Evolutionary conservation across 805 yeast genomes (phyloP), one percentile per base, ranked within the genome.

Genomic region (Sugiyamaella marilandica): DNA sequence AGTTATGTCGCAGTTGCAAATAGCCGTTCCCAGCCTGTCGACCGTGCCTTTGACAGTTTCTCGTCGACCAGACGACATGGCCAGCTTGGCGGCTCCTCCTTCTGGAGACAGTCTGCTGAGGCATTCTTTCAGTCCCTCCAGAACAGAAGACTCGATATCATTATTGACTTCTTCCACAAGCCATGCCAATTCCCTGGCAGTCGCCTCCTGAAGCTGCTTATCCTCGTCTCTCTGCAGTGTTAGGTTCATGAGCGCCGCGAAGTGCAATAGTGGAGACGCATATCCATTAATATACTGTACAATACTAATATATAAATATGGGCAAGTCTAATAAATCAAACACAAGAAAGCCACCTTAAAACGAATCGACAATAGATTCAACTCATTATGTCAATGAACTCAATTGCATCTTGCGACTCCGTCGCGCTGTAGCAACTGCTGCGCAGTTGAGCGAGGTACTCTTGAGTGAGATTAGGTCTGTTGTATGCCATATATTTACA

Each of bases 21-120:
- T 29, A 1, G 16, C 45, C 10, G 56, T 34, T 11, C 64, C 62
- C 10, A 49, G 41, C 11, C 61, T 41, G 33, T 57, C 56, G 5
- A 59, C 59, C 1, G 52, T 53, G 13, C 64, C 64, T 41, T 59
- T 60, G 33, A 60, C 50, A n/a, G 55, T 53, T 35, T 60, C 64
- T 18, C 56, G 51, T 16, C 59, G 49, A 35, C 55, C 41, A 10
- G 62, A 54, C 2, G 62, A 54, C 52, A 60, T 56, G 21, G 55
- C 62, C 36, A 60, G 58, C 49, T 56, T 57, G 55, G 51, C 60
- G 11, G 51, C 56, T 21, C 45, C 45, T n/a, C 57, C 50, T 21
- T 32, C 47, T 10, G 47, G 45, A 35, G 58, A 51, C 41, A 59
- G 51, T 32, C 60, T 35, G 1, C 31, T 43, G 39, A 51, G 45